These are phyloP conservation scores for Jasminum sambac DNA, from an alignment of 257 asterid genomes.

Conservation along the genomic window DNA sequence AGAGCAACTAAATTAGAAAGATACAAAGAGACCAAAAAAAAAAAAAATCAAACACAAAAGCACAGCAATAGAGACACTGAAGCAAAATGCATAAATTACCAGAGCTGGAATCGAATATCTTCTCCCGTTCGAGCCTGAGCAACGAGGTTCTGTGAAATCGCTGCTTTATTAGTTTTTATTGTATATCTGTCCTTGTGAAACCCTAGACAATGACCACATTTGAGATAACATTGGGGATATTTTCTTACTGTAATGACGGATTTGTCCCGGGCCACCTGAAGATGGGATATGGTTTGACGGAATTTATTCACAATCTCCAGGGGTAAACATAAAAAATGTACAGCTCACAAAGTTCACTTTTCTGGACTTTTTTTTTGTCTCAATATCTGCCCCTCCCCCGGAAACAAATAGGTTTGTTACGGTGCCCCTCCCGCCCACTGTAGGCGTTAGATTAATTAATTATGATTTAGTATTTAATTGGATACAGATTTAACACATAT, in stretches of 20 bases:
- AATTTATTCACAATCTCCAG: not conserved
- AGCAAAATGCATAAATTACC: not conserved
- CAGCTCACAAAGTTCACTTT: too few species aligned
- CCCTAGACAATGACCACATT: conserved; percentile 23
- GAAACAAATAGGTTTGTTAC: too few species aligned
- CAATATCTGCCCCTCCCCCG: too few species aligned
- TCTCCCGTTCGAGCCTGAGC: not conserved
- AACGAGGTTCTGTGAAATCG: conserved; percentile 7
- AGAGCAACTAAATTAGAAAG: not conserved
- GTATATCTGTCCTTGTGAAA: not conserved
- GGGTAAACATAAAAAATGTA: not conserved
- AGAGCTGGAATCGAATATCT: not conserved
- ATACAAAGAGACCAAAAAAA: not conserved
- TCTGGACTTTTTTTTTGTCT: too few species aligned
- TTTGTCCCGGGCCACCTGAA: conserved; percentile 2
- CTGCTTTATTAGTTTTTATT: not conserved
- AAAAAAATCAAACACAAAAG: not conserved
- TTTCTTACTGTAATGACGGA: conserved; percentile 5
- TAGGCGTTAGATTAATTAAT: too few species aligned
- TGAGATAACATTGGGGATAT: conserved; percentile 20
- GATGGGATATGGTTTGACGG: not conserved
- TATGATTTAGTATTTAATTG: too few species aligned
- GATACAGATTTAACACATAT: too few species aligned
- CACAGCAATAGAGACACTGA: not conserved
- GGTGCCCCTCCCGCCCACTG: too few species aligned